These are phyloP conservation scores for Eutrema heterophyllum DNA, from an alignment of 345 rosid genomes.

Conservation along the genomic window DNA sequence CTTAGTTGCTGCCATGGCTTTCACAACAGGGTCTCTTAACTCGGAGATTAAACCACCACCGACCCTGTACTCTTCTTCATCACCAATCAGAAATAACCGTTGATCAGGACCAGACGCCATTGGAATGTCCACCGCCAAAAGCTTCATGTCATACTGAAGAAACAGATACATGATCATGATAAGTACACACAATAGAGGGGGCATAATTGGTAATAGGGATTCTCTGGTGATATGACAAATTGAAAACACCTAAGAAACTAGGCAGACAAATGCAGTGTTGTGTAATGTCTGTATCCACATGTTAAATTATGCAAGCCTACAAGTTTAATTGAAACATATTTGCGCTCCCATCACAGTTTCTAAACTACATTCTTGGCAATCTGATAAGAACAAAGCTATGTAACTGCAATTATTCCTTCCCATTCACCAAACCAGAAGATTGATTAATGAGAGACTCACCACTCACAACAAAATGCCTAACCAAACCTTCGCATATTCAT, in stretches of 20 bases:
- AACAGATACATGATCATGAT: conserved; percentile 17
- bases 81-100: conserved; percentile 63
- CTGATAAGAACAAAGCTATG: no score
- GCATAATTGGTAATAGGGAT: not conserved
- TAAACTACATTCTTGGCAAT: no score
- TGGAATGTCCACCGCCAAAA: conserved; percentile 83
- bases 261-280: not conserved
- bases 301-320: not conserved
- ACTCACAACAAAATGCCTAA: not conserved
- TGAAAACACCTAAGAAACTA: not conserved
- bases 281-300: not conserved
- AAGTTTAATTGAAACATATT: not conserved
- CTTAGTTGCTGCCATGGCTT: conserved; percentile 87
- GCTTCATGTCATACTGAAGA: conserved; percentile 79
- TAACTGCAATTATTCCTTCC: no score
- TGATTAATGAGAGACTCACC: no score
- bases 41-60: conserved; percentile 83
- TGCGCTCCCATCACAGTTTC: no score
- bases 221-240: not conserved
- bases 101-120: conserved; percentile 91
- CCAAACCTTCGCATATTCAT: no score
- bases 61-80: conserved; percentile 79
- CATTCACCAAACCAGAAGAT: no score
- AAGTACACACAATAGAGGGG: not conserved
- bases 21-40: conserved; percentile 86